Evolutionary conservation across 306 rosid genomes (phyloP).

Genomic region (Senna siamea): DNA sequence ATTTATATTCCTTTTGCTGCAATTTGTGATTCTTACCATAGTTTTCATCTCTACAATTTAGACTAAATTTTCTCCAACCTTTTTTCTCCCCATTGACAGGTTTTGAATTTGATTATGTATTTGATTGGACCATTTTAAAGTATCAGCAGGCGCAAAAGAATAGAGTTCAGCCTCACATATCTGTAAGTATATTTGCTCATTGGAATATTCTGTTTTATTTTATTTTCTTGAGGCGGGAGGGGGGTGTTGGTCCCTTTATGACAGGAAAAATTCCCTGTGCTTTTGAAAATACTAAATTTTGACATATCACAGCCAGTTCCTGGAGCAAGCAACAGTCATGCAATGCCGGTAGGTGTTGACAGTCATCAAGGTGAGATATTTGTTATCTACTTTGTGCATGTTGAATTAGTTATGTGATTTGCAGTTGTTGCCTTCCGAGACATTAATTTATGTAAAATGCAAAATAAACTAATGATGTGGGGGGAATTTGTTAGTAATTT

Average conservation of each 20-base stretch:
- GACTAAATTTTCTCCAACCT: conserved; percentile 17
- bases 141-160: conserved; percentile 88
- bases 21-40: neutral
- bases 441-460: neutral
- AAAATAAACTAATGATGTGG: conserved; percentile 2
- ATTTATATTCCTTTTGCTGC: neutral
- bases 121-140: conserved; percentile 95
- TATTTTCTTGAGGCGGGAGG: neutral
- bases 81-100: conserved; percentile 54
- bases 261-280: conserved; percentile 15
- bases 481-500: neutral
- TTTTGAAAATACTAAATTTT: conserved; percentile 44
- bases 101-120: conserved; percentile 79
- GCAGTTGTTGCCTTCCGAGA: conserved; percentile 19
- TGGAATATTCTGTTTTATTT: conserved; percentile 13
- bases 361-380: conserved; percentile 69
- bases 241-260: conserved; percentile 19
- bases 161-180: conserved; percentile 55
- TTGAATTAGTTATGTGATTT: conserved; percentile 9
- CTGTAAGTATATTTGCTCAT: conserved; percentile 63
- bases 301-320: conserved; percentile 65
- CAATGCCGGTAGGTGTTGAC: conserved; percentile 55
- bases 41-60: conserved; percentile 21
- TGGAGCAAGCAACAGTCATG: conserved; percentile 62
- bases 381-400: conserved; percentile 20